These are phyloP conservation scores for Pseudocercospora musae DNA, from an alignment of 2,329 filamentous ascomycete genomes.

Conservation along the genomic window DNA sequence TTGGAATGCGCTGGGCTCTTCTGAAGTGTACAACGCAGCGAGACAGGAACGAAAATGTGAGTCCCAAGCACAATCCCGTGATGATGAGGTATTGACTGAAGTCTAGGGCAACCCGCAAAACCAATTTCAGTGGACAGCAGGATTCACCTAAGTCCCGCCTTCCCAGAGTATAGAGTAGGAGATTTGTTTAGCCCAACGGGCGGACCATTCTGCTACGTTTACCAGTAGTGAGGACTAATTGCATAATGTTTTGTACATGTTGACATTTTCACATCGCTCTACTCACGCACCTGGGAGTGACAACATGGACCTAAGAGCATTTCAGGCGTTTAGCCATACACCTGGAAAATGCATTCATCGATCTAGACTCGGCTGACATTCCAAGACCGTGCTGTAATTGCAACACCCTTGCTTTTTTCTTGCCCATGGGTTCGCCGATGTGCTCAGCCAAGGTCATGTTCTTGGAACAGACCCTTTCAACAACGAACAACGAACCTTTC, in stretches of 20 bases:
- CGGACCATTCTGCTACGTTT: conserved; percentile 9
- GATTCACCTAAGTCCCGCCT: background rate
- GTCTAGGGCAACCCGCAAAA: conserved; percentile 3
- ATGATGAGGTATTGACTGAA: background rate
- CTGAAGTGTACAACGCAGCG: conserved; percentile 1
- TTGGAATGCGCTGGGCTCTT: background rate
- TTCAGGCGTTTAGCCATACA: background rate
- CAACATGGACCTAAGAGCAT: background rate
- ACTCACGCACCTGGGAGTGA: background rate
- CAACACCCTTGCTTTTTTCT: background rate
- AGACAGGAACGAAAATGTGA: background rate
- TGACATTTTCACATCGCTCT: background rate
- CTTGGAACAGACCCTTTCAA: background rate
- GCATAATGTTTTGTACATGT: conserved; percentile 4
- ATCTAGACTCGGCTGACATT: background rate
- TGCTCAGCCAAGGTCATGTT: background rate
- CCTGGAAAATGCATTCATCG: background rate
- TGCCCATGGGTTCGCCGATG: background rate
- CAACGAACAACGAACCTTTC: background rate
- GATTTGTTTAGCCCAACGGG: conserved; percentile 2
- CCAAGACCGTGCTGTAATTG: background rate
- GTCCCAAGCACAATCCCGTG: background rate
- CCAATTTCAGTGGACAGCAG: background rate
- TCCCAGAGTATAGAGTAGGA: background rate
- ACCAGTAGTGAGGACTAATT: background rate